A percentile compares a stretch with the other conserved stretches of the same genome.
These are phyloP conservation scores for Lanmaoa pseudosensibilis DNA, from an alignment of 768 basidiomycete species.

Conservation along the genomic window DNA sequence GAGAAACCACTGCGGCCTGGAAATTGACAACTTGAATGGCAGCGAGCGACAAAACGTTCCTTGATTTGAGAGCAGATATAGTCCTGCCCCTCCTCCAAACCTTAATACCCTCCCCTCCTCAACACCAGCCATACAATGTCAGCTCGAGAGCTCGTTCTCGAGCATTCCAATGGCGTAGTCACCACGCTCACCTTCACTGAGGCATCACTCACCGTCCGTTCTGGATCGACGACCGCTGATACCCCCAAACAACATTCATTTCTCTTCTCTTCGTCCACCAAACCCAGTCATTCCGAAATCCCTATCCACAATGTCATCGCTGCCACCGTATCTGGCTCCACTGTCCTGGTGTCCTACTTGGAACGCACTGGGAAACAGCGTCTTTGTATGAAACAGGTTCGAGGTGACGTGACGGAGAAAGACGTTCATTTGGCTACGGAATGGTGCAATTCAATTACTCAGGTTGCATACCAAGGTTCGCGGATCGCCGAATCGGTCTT, in stretches of 20 bases:
- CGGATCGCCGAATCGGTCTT: not conserved
- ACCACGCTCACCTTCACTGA: slow-evolving; percentile 31
- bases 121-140: slow-evolving; percentile 13
- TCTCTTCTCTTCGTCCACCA: slow-evolving; percentile 7
- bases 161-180: slow-evolving; percentile 6
- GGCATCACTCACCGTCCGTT: slow-evolving; percentile 27
- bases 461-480: slow-evolving; percentile 59
- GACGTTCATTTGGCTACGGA: slow-evolving; percentile 37
- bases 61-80: slow-evolving; percentile 2
- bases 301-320: slow-evolving; percentile 56
- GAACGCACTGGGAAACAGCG: slow-evolving; percentile 41
- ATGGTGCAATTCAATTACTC: slow-evolving; percentile 59
- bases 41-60: too few relatives aligned
- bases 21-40: too few relatives aligned
- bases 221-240: slow-evolving; percentile 11
- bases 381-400: slow-evolving; percentile 40
- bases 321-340: slow-evolving; percentile 40
- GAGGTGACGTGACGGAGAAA: slow-evolving; percentile 41
- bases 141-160: slow-evolving; percentile 22
- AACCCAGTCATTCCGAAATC: slow-evolving; percentile 25
- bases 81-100: not conserved
- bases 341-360: slow-evolving; percentile 54
- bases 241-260: slow-evolving; percentile 8
- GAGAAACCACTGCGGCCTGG: not conserved
- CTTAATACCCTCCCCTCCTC: not conserved